Percentiles rank a stretch among this genome's conserved stretches.
These are phyloP conservation scores for Besnoitia besnoiti DNA, from an alignment of 169 alveolate genomes.

Conservation along the genomic window DNA sequence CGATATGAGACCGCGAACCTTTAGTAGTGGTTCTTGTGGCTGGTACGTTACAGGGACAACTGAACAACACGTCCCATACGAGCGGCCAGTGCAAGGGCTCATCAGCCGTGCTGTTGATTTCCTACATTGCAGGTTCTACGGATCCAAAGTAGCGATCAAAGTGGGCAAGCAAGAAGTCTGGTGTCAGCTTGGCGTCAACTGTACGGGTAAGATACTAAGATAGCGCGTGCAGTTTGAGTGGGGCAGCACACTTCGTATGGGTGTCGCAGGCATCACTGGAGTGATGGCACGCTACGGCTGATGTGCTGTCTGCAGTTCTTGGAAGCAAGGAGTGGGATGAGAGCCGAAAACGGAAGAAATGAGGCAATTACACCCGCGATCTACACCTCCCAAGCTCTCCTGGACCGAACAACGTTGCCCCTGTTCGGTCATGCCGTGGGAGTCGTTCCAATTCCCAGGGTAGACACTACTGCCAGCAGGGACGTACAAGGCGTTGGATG, in stretches of 20 bases:
- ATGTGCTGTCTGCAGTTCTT: constrained; percentile 17
- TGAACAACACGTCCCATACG: background rate
- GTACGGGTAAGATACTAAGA: constrained; percentile 52
- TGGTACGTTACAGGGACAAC: constrained; percentile 2
- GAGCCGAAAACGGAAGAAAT: constrained; percentile 50
- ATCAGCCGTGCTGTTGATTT: background rate
- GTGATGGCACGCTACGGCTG: background rate
- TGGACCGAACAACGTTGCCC: no score
- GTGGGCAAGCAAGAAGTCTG: constrained; percentile 68
- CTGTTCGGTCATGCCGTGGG: no score
- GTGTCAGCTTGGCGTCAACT: constrained; percentile 69
- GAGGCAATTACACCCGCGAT: no score
- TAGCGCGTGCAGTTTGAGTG: background rate
- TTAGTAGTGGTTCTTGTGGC: constrained; percentile 66
- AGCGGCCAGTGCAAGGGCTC: background rate
- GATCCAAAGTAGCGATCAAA: constrained; percentile 57
- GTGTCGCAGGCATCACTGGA: no score
- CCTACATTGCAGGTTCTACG: constrained; percentile 51
- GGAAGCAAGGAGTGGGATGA: constrained; percentile 67
- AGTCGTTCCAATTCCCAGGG: no score
- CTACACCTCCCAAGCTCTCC: no score
- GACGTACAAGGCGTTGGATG: no score
- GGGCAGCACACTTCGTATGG: background rate
- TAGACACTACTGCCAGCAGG: no score
- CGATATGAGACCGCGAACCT: constrained; percentile 65